Base-by-base conservation (phyloP, 345 rosid species). In the Eucalyptus dawsonii region DNA sequence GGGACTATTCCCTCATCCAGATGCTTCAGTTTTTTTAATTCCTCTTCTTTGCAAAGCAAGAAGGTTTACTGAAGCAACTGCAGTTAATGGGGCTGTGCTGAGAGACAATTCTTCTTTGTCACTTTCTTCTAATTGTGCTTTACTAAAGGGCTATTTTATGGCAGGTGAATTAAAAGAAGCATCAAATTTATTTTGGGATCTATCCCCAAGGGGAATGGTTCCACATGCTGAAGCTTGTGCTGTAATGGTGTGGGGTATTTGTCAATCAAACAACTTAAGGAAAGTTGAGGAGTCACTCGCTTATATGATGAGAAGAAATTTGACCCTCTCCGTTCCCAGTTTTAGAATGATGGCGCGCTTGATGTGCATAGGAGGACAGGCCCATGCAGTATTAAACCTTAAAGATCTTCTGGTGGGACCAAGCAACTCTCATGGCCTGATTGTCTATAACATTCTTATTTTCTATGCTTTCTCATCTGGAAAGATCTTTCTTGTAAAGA, bases 361-460 rank as follows among this genome's bases (percentile, higher is more conserved):
- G 86, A 91, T 94, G 96, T 95, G 97, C 93, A 83, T 87, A 69
- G 93, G 91, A 76, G 92, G 92, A 88, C 91, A 91, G 87, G 86
- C 90, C 88, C 53, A 34, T 89, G 86, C 45, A 88, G 97, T 95
- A 86, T 14, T 93, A 83, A 91, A 89, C 89, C 89, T 97, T 92
- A 95, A 93, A 91, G 93, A 93, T 88, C 67, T 94, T 83, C 91
- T 96, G 91, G 91, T 91, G 29, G 87, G 91, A 91, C 92, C 91
- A 87, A 90, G 90, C 88, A 91, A 87, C 88, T 88, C 88, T 88
- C 56, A 87, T 50, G 86, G 90, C 58, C 89, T 92, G 27, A 58
- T 92, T n/a, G 50, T 93, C 87, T 93, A 93, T 86, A 97, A 96
- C 91, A 91, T 96, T 50, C 91, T 96, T 87, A 76, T 95, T 65